Evolutionary conservation across 306 rosid genomes (phyloP).

Genomic region (Sechiopsis laciniata): DNA sequence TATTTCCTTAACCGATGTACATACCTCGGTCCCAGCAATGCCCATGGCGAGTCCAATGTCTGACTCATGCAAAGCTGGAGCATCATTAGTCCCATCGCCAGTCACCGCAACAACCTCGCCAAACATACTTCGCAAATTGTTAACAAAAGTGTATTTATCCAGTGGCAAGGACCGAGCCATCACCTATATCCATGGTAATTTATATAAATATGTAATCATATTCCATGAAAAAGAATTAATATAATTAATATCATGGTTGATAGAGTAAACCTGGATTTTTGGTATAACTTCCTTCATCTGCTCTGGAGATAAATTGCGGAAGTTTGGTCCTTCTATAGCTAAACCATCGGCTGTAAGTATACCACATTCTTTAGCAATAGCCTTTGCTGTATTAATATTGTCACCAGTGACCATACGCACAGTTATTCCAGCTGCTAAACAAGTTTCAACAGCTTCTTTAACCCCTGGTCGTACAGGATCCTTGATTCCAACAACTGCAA

Average conservation of each 20-base stretch:
- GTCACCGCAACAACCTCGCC: slow-evolving; percentile 93
- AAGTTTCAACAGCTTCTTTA: slow-evolving; percentile 75
- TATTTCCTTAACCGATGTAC: slow-evolving; percentile 23
- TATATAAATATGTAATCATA: slow-evolving; percentile 21
- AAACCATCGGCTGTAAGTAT: slow-evolving; percentile 67
- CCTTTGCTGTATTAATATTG: slow-evolving; percentile 79
- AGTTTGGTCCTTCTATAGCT: slow-evolving; percentile 69
- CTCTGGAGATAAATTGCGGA: slow-evolving; percentile 51
- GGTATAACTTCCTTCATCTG: slow-evolving; percentile 65
- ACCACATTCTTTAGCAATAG: slow-evolving; percentile 95
- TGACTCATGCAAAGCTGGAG: slow-evolving; percentile 90
- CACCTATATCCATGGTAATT: slow-evolving; percentile 52
- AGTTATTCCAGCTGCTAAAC: slow-evolving; percentile 80
- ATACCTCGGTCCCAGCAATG: slow-evolving; percentile 92
- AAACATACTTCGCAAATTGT: slow-evolving; percentile 55
- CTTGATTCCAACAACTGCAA: slow-evolving; percentile 82
- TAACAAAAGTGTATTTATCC: slow-evolving; percentile 74
- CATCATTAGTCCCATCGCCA: slow-evolving; percentile 95
- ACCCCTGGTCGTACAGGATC: slow-evolving; percentile 92
- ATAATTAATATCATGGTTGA: background rate
- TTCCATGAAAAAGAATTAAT: background rate
- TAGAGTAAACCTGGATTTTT: slow-evolving; percentile 58
- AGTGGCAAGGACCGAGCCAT: slow-evolving; percentile 86
- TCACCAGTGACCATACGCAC: slow-evolving; percentile 98
- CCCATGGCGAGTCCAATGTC: slow-evolving; percentile 99